A percentile compares a stretch with the other conserved stretches of the same genome.
These are phyloP conservation scores for Rhizopogon rudus DNA, from an alignment of 768 basidiomycete species.

Conservation along the genomic window DNA sequence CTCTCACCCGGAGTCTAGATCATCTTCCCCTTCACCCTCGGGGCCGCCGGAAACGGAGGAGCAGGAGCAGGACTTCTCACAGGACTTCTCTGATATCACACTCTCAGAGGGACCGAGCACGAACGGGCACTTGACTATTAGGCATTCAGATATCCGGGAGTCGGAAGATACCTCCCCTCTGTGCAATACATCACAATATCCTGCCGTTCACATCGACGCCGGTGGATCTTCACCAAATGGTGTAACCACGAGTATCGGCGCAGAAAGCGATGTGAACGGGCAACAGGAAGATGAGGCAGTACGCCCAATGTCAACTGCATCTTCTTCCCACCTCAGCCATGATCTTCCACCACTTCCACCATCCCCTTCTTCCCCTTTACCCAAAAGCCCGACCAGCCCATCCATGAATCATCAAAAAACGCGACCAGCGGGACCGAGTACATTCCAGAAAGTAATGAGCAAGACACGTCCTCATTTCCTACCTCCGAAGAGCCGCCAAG, in stretches of 20 bases:
- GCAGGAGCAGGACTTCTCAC: slow-evolving; percentile 8
- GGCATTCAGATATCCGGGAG: background rate
- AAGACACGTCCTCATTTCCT: slow-evolving; percentile 79
- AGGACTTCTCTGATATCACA: slow-evolving; percentile 19
- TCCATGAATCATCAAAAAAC: slow-evolving; percentile 33
- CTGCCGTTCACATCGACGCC: slow-evolving; percentile 40
- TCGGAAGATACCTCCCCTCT: background rate
- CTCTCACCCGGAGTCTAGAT: slow-evolving; percentile 10
- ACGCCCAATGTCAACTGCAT: background rate
- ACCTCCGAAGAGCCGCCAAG: slow-evolving; percentile 75
- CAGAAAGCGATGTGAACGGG: background rate
- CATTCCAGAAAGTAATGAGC: slow-evolving; percentile 75
- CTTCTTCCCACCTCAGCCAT: background rate
- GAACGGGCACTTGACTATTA: background rate
- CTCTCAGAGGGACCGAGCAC: slow-evolving; percentile 14
- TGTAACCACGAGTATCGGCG: slow-evolving; percentile 15
- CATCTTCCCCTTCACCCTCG: slow-evolving; percentile 21
- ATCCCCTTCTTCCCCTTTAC: slow-evolving; percentile 25
- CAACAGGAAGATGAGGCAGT: background rate
- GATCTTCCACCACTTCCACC: slow-evolving; percentile 22
- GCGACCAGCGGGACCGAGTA: slow-evolving; percentile 61
- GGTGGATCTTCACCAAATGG: slow-evolving; percentile 30
- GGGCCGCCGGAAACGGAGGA: background rate
- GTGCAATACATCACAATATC: slow-evolving; percentile 24
- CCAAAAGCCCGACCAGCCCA: slow-evolving; percentile 13